Conservation (phyloP, 495 filamentous ascomycete species). For the Podospora pseudopauciseta region DNA sequence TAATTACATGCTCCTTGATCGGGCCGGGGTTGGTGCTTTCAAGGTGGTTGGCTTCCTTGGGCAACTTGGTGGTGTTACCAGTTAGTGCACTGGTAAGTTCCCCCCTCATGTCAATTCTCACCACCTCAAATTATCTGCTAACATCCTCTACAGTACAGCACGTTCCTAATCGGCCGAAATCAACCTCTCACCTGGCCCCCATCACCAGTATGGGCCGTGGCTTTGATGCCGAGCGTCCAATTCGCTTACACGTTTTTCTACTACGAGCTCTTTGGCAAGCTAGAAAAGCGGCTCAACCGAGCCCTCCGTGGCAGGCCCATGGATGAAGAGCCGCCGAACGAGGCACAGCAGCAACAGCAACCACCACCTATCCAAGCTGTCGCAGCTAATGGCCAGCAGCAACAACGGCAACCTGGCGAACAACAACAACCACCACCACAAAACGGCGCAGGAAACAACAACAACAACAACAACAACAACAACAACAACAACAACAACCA, state of each 20-base stretch:
- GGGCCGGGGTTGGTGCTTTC: constrained; percentile 40
- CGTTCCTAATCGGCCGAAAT: background rate
- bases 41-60: constrained; percentile 31
- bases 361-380: background rate
- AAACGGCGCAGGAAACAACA: background rate
- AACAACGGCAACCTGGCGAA: background rate
- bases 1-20: constrained; percentile 31
- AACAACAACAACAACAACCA: background rate
- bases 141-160: background rate
- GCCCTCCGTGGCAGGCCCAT: constrained; percentile 28
- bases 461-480: background rate
- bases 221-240: constrained; percentile 64
- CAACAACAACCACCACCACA: no score
- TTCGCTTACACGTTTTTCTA: constrained; percentile 64
- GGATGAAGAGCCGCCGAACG: constrained; percentile 16
- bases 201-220: constrained; percentile 65
- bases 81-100: constrained; percentile 34
- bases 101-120: no score
- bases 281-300: constrained; percentile 59
- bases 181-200: constrained; percentile 61
- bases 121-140: no score
- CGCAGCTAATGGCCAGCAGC: background rate
- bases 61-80: constrained; percentile 33
- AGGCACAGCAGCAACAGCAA: constrained; percentile 2
- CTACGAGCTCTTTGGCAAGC: constrained; percentile 56